A percentile compares a stretch with the other conserved stretches of the same genome.
These are phyloP conservation scores for Suhomyces vadensis DNA, from an alignment of 805 yeast species.

Conservation along the genomic window DNA sequence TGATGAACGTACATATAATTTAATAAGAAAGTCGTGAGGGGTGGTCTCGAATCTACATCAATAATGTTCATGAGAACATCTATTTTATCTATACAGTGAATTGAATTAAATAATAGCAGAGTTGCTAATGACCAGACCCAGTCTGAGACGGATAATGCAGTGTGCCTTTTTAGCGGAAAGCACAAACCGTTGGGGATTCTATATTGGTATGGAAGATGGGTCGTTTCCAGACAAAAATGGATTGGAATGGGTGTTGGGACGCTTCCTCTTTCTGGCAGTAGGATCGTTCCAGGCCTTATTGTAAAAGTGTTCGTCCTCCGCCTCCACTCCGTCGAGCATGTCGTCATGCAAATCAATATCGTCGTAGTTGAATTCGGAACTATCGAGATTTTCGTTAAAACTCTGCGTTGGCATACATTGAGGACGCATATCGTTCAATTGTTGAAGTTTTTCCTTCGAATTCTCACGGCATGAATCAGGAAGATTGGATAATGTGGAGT, in stretches of 20 bases:
- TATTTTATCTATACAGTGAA: too few species aligned
- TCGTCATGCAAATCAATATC: slow-evolving; percentile 21
- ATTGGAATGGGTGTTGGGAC: background rate
- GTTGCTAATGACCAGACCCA: background rate
- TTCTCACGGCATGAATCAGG: background rate
- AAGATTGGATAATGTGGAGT: background rate
- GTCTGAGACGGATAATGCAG: slow-evolving; percentile 1
- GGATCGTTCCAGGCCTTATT: slow-evolving; percentile 17
- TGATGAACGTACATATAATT: too few species aligned
- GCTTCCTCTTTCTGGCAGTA: slow-evolving; percentile 11
- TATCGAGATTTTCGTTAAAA: background rate
- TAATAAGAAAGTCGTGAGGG: too few species aligned
- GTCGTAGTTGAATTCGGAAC: slow-evolving; percentile 17
- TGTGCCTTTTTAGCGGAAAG: too few species aligned
- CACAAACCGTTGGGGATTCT: too few species aligned
- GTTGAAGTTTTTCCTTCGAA: background rate
- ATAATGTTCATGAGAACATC: too few species aligned
- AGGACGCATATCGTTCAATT: background rate
- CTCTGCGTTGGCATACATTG: background rate
- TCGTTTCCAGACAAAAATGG: too few species aligned
- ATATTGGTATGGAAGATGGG: background rate
- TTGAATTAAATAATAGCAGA: background rate
- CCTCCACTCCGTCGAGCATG: slow-evolving; percentile 16
- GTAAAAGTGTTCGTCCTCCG: slow-evolving; percentile 20
- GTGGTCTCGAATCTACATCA: too few species aligned